Conservation (phyloP, 805 yeast species). For the Candida succiphila region DNA sequence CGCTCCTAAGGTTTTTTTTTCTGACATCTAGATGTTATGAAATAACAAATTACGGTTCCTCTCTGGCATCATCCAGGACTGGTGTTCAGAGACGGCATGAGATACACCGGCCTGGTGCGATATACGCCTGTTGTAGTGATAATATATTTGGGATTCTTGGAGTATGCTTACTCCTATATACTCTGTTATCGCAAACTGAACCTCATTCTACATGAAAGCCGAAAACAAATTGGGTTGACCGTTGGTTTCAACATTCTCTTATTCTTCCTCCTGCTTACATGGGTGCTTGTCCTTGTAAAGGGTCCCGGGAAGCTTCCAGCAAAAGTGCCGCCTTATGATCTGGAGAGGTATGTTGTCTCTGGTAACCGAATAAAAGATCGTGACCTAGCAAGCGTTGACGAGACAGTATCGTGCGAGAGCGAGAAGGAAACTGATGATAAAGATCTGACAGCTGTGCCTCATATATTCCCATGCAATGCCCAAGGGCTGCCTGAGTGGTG, state of each 20-base stretch:
- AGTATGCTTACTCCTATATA: slow-evolving; percentile 18
- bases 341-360: slow-evolving; percentile 13
- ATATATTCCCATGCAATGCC: slow-evolving; percentile 53
- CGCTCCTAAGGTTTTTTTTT: no score
- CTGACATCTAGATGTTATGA: no score
- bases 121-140: slow-evolving; percentile 4
- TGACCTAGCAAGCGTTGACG: not conserved
- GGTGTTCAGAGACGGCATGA: no score
- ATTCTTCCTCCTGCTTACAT: slow-evolving; percentile 21
- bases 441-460: slow-evolving; percentile 31
- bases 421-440: not conserved
- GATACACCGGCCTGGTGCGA: no score
- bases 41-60: no score
- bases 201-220: slow-evolving; percentile 32
- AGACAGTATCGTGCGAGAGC: not conserved
- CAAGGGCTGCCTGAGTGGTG: slow-evolving; percentile 78
- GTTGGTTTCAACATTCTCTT: slow-evolving; percentile 19
- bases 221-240: slow-evolving; percentile 23
- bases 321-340: slow-evolving; percentile 26
- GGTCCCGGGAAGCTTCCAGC: slow-evolving; percentile 51
- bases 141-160: slow-evolving; percentile 14
- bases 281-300: slow-evolving; percentile 32
- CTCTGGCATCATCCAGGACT: no score
- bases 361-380: slow-evolving; percentile 4
- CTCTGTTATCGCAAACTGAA: slow-evolving; percentile 19